Evolutionary conservation across 306 rosid species (phyloP).

Genomic region (Bauhinia variegata): DNA sequence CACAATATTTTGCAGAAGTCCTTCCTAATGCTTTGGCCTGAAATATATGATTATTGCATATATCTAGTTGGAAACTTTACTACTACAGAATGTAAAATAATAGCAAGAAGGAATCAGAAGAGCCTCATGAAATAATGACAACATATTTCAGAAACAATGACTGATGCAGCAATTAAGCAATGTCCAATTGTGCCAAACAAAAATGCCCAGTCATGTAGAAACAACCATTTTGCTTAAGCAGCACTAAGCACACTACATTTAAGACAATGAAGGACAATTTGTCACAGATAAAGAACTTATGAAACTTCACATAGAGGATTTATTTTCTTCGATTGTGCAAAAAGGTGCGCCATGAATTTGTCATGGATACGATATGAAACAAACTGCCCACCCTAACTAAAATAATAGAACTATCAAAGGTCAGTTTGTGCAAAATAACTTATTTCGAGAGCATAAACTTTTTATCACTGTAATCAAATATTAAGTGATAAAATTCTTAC

Average conservation of each 20-base stretch:
- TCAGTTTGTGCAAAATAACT: conserved; percentile 12
- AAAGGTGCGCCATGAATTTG: background rate
- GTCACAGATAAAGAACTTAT: conserved; percentile 7
- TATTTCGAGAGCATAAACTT: background rate
- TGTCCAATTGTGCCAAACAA: conserved; percentile 11
- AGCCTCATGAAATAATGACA: conserved; percentile 24
- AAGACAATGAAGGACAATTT: conserved; percentile 20
- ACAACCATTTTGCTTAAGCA: conserved; percentile 26
- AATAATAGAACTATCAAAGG: conserved; percentile 1
- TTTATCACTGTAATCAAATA: background rate
- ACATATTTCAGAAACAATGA: conserved; percentile 5
- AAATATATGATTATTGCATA: conserved; percentile 35
- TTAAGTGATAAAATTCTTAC: background rate
- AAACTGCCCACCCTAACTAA: background rate
- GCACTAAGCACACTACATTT: conserved; percentile 23
- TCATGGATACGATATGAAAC: conserved; percentile 7
- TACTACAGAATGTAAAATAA: background rate
- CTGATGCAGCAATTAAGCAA: conserved; percentile 18
- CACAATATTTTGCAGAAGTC: conserved; percentile 58
- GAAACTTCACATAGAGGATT: conserved; percentile 4
- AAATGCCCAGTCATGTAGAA: too few relatives aligned
- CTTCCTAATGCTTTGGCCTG: conserved; percentile 95
- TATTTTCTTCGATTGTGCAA: background rate
- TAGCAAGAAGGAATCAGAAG: conserved; percentile 21
- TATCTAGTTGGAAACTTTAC: background rate